Conservation (phyloP, 2,329 filamentous ascomycete species). For the Lachnellula occidentalis region DNA sequence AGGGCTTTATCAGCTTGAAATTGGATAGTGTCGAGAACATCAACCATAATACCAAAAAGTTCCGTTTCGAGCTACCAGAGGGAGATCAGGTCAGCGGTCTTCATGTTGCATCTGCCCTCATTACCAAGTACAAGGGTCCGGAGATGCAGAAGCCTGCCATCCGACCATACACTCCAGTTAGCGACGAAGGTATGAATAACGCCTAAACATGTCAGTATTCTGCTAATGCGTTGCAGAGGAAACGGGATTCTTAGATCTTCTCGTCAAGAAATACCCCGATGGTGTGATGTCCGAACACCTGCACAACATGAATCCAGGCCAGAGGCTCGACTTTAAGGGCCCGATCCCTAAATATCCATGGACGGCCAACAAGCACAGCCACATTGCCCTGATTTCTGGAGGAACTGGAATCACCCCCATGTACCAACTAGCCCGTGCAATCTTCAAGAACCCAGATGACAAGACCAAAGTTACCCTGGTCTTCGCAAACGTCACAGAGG, state of each 20-base stretch:
- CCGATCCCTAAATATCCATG: conserved; percentile 92
- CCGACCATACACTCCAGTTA: conserved; percentile 88
- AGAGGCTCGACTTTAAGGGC: conserved; percentile 87
- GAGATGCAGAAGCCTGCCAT: conserved; percentile 80
- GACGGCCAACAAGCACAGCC: conserved; percentile 85
- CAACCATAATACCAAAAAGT: conserved; percentile 92
- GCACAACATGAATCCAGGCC: conserved; percentile 74
- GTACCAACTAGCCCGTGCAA: conserved; percentile 87
- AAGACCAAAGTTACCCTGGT: conserved; percentile 97
- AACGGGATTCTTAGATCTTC: conserved; percentile 76
- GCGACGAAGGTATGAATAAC: conserved; percentile 62
- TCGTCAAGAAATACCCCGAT: conserved; percentile 86
- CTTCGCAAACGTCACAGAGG: conserved; percentile 83
- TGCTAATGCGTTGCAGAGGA: conserved; percentile 46
- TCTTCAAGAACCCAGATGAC: conserved; percentile 94
- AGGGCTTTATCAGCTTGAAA: conserved; percentile 80
- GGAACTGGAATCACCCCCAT: conserved; percentile 97
- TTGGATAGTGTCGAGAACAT: conserved; percentile 71
- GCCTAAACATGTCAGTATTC: conserved; percentile 1
- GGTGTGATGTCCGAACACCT: conserved; percentile 91
- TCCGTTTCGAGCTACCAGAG: conserved; percentile 84
- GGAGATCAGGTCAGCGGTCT: conserved; percentile 80
- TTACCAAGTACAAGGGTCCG: conserved; percentile 88
- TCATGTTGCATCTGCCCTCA: conserved; percentile 73
- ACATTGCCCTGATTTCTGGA: conserved; percentile 83